Conservation (phyloP, 1,284 basidiomycete genomes). For the Peniophora sp. region DNA sequence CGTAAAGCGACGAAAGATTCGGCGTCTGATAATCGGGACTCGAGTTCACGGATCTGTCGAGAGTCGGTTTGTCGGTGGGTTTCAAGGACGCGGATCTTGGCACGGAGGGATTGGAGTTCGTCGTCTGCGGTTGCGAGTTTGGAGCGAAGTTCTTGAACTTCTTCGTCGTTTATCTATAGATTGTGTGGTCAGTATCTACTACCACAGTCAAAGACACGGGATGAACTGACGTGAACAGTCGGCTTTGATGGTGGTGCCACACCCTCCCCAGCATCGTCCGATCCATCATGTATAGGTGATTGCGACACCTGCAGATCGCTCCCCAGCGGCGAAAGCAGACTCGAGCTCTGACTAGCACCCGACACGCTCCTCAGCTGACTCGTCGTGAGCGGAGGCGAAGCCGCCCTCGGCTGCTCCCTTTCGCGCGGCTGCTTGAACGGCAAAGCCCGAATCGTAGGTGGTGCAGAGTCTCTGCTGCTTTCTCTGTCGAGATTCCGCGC, state of each 20-base stretch:
- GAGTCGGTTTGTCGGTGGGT: constrained; percentile 82
- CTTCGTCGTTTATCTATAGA: constrained; percentile 33
- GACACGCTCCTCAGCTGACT: constrained; percentile 2
- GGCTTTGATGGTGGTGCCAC: constrained; percentile 14
- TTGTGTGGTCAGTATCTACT: neutral
- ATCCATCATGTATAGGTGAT: neutral
- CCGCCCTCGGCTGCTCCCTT: constrained; percentile 2
- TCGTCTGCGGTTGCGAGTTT: constrained; percentile 27
- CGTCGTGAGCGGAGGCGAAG: constrained; percentile 1
- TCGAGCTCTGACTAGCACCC: constrained; percentile 4
- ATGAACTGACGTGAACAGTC: constrained; percentile 3
- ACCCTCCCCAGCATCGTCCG: neutral
- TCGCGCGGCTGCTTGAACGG: constrained; percentile 10
- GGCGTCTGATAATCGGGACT: constrained; percentile 75
- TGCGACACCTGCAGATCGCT: neutral
- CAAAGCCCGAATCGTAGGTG: constrained; percentile 4
- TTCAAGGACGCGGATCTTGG: constrained; percentile 82
- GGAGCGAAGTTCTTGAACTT: too few species aligned
- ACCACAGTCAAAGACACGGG: neutral
- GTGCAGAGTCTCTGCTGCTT: constrained; percentile 1
- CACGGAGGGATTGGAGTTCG: constrained; percentile 71
- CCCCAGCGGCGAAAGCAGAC: constrained; percentile 1
- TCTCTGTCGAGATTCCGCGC: constrained; percentile 1
- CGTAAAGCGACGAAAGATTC: constrained; percentile 80
- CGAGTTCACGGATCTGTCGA: constrained; percentile 77